Evolutionary conservation across 2,329 filamentous ascomycete species (phyloP).

Genomic region (Leptographium radiaticola): DNA sequence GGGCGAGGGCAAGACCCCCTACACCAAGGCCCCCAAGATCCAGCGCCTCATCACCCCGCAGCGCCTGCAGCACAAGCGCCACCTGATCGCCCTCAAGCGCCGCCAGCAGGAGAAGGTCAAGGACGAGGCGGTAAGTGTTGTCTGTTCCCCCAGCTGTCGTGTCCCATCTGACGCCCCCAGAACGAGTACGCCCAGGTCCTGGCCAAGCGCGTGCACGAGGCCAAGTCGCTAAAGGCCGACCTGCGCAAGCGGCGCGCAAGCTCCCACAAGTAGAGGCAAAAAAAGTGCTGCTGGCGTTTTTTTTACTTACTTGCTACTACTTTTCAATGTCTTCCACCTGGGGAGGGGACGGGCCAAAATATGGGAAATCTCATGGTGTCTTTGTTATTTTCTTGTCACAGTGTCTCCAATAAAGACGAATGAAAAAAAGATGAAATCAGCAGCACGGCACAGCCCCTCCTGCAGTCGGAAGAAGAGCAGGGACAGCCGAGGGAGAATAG

Average conservation of each 20-base stretch:
- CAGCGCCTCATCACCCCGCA: conserved; percentile 99
- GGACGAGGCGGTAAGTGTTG: conserved; percentile 83
- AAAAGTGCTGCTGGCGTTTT: conserved; percentile 16
- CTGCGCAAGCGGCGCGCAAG: conserved; percentile 92
- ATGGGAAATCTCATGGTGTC: conserved; percentile 1
- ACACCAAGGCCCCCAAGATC: conserved; percentile 99
- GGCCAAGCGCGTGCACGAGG: conserved; percentile 92
- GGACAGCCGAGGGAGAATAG: background rate
- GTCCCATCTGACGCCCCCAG: conserved; percentile 30
- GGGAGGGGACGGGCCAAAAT: conserved; percentile 1
- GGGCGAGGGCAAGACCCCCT: conserved; percentile 92
- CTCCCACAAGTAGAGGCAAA: conserved; percentile 63
- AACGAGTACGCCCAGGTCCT: conserved; percentile 95
- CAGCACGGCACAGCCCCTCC: background rate
- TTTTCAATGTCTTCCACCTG: background rate
- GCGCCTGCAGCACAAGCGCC: conserved; percentile 99
- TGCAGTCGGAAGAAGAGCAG: background rate
- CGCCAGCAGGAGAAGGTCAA: conserved; percentile 94
- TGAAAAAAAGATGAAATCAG: background rate
- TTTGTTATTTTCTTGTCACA: conserved; percentile 3
- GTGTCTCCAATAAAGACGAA: conserved; percentile 2
- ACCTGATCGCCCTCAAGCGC: conserved; percentile 95
- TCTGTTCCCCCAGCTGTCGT: background rate
- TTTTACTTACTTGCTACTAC: background rate
- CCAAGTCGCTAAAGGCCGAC: conserved; percentile 88